Evolutionary conservation across 2,329 filamentous ascomycete genomes (phyloP).

Genomic region (Phoma herbarum): DNA sequence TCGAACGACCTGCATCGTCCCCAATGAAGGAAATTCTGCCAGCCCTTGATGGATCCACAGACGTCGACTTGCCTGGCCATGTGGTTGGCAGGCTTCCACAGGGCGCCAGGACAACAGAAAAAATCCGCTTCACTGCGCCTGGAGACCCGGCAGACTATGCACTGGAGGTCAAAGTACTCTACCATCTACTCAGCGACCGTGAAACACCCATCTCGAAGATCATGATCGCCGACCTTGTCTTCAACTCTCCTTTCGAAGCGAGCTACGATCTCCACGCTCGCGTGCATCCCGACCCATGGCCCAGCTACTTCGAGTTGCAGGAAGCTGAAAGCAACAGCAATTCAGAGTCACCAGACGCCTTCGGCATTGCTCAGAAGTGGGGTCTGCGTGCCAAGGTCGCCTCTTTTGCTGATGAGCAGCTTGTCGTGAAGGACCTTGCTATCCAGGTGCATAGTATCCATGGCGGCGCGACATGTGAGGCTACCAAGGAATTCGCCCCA

Average conservation of each 20-base stretch:
- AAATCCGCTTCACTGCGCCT: conserved; percentile 53
- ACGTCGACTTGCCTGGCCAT: conserved; percentile 49
- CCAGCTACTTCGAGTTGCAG: conserved; percentile 79
- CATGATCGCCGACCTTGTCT: conserved; percentile 71
- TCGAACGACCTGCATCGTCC: conserved; percentile 48
- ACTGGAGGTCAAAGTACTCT: conserved; percentile 76
- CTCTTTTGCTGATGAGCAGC: conserved; percentile 75
- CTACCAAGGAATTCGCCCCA: conserved; percentile 42
- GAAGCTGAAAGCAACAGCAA: conserved; percentile 47
- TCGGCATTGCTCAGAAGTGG: conserved; percentile 83
- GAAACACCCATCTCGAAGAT: conserved; percentile 83
- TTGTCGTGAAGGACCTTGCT: conserved; percentile 70
- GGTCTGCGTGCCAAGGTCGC: conserved; percentile 74
- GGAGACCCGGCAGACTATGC: conserved; percentile 66
- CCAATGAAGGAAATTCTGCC: conserved; percentile 44
- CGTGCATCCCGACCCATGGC: conserved; percentile 82
- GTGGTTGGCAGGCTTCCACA: conserved; percentile 48
- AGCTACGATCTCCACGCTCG: conserved; percentile 87
- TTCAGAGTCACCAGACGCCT: conserved; percentile 49
- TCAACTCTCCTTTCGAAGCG: conserved; percentile 88
- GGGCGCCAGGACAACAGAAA: conserved; percentile 44
- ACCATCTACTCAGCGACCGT: conserved; percentile 80
- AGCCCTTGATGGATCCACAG: conserved; percentile 31
- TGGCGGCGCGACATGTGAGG: conserved; percentile 68
- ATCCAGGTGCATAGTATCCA: conserved; percentile 69